phyloP scores from a whole-genome alignment of 305 asterid species.

The Fraxinus xanthoxyloides region DNA sequence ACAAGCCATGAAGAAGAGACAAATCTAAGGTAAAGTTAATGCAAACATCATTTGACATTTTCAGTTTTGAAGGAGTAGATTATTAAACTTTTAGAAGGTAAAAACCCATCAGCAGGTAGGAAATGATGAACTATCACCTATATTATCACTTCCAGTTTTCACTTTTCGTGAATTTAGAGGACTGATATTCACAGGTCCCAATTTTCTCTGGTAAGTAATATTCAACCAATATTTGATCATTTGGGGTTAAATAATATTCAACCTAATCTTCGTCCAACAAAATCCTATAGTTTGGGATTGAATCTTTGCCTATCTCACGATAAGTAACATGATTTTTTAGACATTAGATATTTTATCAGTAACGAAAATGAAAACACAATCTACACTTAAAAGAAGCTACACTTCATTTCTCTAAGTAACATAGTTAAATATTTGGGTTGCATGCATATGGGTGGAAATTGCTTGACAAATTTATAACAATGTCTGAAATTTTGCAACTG shows the following conservation, averaged over 20 bases:
- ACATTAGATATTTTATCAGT: neutral
- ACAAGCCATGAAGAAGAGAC: constrained; percentile 62
- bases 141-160: neutral
- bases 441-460: neutral
- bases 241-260: neutral
- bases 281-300: neutral
- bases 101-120: neutral
- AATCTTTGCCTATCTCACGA: neutral
- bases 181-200: neutral
- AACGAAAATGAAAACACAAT: neutral
- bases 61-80: neutral
- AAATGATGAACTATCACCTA: neutral
- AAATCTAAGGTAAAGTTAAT: constrained; percentile 2
- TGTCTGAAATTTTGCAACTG: neutral
- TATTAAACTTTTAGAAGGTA: neutral
- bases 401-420: neutral
- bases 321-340: neutral
- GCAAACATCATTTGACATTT: neutral
- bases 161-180: neutral
- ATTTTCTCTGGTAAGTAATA: constrained; percentile 1
- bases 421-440: neutral
- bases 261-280: neutral
- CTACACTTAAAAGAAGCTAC: neutral
- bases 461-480: neutral
- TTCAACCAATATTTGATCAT: neutral